phyloP scores from a whole-genome alignment of 129 eudicot species.

The Flaveria ramosissima region DNA sequence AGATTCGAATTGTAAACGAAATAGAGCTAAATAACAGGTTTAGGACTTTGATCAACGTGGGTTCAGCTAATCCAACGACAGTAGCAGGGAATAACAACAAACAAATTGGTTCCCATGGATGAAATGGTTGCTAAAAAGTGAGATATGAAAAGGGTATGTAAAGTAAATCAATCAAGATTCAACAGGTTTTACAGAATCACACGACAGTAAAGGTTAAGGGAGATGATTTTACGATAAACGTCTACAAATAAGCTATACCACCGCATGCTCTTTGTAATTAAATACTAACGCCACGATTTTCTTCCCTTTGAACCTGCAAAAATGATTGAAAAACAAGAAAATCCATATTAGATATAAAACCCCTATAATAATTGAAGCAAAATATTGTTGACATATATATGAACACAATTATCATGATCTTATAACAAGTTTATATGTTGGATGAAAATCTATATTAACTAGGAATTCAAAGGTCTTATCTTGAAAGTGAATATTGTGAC shows the following conservation, averaged over 20 bases:
- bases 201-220: conserved; percentile 79
- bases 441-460: not conserved
- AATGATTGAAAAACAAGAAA: conserved; percentile 21
- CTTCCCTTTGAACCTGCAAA: not conserved
- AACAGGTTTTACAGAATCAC: conserved; percentile 69
- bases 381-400: not conserved
- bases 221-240: conserved; percentile 70
- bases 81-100: conserved; percentile 82
- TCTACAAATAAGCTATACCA: conserved; percentile 77
- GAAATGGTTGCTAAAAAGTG: not conserved
- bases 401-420: not conserved
- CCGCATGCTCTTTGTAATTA: conserved; percentile 61
- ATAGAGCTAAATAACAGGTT: conserved; percentile 11
- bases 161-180: not conserved
- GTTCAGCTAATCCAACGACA: conserved; percentile 87
- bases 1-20: not conserved
- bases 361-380: not conserved
- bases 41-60: not conserved
- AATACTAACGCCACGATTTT: conserved; percentile 40
- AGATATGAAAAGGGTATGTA: conserved; percentile 2
- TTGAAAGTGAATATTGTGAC: not conserved
- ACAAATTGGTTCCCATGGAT: conserved; percentile 76
- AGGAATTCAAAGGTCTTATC: not conserved
- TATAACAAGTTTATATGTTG: not conserved
- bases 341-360: not conserved